A percentile compares a stretch with the other conserved stretches of the same genome.
Evolutionary conservation across 176 grass and related monocot species (phyloP).

Genomic region (Triticum dicoccoides): DNA sequence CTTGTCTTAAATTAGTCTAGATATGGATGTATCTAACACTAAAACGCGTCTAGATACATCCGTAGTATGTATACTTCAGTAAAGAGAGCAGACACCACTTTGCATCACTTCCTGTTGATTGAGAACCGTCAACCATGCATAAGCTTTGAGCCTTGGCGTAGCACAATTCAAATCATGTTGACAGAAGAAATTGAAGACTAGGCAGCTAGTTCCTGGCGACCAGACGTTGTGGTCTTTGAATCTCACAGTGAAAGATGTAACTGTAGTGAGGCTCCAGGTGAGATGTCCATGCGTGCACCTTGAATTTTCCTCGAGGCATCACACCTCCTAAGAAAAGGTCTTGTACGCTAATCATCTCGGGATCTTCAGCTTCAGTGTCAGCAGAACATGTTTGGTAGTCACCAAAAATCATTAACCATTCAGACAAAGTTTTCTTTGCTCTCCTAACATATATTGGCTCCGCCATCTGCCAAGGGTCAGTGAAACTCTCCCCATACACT

Average conservation of each 20-base stretch:
- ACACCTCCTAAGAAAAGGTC: background rate
- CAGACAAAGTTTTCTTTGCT: background rate
- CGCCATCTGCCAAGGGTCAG: background rate
- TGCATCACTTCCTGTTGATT: no score
- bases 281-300: constrained; percentile 10
- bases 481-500: background rate
- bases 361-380: background rate
- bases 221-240: background rate
- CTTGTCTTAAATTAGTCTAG: no score
- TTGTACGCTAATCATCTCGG: background rate
- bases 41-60: no score
- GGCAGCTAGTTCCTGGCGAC: no score
- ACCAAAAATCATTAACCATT: background rate
- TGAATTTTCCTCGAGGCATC: background rate
- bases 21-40: no score
- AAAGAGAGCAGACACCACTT: no score
- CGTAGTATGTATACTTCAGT: no score
- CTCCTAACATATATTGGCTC: background rate
- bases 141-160: no score
- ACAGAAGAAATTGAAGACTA: no score
- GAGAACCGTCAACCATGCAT: no score
- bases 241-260: background rate
- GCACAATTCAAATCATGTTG: no score
- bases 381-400: background rate
- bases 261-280: constrained; percentile 4